Evolutionary conservation across 768 basidiomycete species (phyloP).

Genomic region (Botryobasidium botryosum): DNA sequence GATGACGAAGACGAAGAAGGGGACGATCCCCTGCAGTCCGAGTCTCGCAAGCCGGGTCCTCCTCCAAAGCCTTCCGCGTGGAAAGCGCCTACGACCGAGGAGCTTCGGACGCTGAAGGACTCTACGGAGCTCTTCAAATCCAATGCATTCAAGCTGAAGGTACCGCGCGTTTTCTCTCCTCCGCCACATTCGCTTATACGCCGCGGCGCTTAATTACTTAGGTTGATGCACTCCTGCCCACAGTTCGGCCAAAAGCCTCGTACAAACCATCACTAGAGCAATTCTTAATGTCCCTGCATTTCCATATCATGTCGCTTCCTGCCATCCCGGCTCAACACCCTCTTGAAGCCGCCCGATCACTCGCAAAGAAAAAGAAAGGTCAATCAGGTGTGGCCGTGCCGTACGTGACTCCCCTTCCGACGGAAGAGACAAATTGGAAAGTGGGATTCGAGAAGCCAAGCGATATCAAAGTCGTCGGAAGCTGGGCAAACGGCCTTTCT

Average conservation of each 20-base stretch:
- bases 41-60: conserved; percentile 15
- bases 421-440: conserved; percentile 76
- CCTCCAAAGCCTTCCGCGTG: neutral
- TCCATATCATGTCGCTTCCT: conserved; percentile 42
- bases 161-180: conserved; percentile 18
- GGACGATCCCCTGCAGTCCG: neutral
- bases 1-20: conserved; percentile 6
- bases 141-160: conserved; percentile 72
- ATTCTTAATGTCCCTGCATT: conserved; percentile 51
- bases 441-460: conserved; percentile 63
- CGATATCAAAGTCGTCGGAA: conserved; percentile 66
- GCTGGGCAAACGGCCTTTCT: conserved; percentile 65
- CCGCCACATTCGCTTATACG: neutral
- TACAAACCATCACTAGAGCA: conserved; percentile 42
- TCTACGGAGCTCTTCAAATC: conserved; percentile 60
- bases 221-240: conserved; percentile 42
- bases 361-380: conserved; percentile 15
- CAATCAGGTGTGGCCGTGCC: conserved; percentile 35
- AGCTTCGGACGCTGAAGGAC: conserved; percentile 55
- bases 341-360: conserved; percentile 33
- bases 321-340: conserved; percentile 45
- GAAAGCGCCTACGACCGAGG: conserved; percentile 24
- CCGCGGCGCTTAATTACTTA: conserved; percentile 19
- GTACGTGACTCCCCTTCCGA: conserved; percentile 50
- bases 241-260: conserved; percentile 48